These are phyloP conservation scores for Trichoderma aggressivum DNA, from an alignment of 2,329 filamentous ascomycete genomes.

Conservation along the genomic window DNA sequence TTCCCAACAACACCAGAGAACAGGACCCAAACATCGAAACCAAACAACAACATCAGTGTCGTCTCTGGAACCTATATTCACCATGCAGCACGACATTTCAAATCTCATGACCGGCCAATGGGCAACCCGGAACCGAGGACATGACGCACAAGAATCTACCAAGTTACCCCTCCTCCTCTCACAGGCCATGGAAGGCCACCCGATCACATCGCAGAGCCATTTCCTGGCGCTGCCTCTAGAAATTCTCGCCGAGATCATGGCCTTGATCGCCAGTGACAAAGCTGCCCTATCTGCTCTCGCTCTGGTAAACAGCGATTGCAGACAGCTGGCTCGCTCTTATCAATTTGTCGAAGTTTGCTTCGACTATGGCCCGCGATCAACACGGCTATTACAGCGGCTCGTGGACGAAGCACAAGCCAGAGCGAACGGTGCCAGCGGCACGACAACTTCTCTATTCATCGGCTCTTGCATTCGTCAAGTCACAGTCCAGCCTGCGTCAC, in stretches of 20 bases:
- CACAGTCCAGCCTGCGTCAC: neutral
- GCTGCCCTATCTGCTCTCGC: slow-evolving; percentile 19
- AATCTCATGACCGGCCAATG: neutral
- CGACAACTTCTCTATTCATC: neutral
- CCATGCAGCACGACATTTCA: neutral
- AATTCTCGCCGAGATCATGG: slow-evolving; percentile 14
- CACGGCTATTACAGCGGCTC: neutral
- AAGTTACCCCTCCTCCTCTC: slow-evolving; percentile 16
- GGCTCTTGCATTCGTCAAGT: neutral
- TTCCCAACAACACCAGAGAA: neutral
- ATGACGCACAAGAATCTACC: neutral
- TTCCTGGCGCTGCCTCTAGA: slow-evolving; percentile 19
- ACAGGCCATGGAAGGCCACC: neutral
- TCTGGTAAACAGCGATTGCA: slow-evolving; percentile 23
- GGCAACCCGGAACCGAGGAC: neutral
- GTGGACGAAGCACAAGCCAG: neutral
- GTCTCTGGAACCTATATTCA: neutral
- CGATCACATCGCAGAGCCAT: neutral
- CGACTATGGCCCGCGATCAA: slow-evolving; percentile 10
- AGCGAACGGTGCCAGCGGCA: neutral
- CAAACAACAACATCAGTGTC: too few species aligned
- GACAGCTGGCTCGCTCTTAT: slow-evolving; percentile 17
- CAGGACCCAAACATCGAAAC: neutral
- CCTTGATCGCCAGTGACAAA: slow-evolving; percentile 19
- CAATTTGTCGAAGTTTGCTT: slow-evolving; percentile 21